These are phyloP conservation scores for Pichia kluyveri DNA, from an alignment of 805 yeast species.

Conservation along the genomic window DNA sequence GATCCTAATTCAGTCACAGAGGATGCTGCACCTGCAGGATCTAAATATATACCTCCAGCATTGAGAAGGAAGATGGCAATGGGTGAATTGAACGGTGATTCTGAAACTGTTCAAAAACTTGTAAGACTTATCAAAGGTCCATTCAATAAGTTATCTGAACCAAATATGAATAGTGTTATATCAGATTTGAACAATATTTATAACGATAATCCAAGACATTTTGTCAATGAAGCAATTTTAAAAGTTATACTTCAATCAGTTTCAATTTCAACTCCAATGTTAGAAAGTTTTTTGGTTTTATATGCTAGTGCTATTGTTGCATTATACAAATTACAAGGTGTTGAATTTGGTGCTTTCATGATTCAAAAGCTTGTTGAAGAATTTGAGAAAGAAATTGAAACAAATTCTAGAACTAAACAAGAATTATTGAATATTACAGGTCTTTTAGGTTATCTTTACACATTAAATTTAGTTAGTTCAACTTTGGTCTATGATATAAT, in stretches of 20 bases:
- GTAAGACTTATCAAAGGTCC: constrained; percentile 69
- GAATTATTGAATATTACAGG: constrained; percentile 50
- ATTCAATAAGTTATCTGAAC: constrained; percentile 81
- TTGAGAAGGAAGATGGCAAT: constrained; percentile 46
- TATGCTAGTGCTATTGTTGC: constrained; percentile 75
- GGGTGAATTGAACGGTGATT: constrained; percentile 23
- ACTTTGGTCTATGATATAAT: constrained; percentile 72
- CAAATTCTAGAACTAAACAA: constrained; percentile 21
- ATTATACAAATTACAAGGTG: constrained; percentile 69
- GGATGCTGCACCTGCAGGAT: constrained; percentile 20
- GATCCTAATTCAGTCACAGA: constrained; percentile 3
- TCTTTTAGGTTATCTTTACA: constrained; percentile 65
- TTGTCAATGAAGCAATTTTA: constrained; percentile 66
- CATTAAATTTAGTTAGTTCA: constrained; percentile 69
- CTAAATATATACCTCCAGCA: constrained; percentile 81
- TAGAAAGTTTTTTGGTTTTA: constrained; percentile 71
- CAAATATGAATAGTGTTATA: constrained; percentile 65
- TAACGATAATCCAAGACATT: constrained; percentile 60
- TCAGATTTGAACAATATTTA: constrained; percentile 59
- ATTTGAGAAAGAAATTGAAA: constrained; percentile 37
- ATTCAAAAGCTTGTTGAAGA: constrained; percentile 73
- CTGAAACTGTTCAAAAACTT: constrained; percentile 41
- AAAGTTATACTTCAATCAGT: constrained; percentile 57
- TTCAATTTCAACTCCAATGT: constrained; percentile 49
- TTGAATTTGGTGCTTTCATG: constrained; percentile 82